phyloP scores from a whole-genome alignment of 1,284 basidiomycete genomes.

The Somion occarium region DNA sequence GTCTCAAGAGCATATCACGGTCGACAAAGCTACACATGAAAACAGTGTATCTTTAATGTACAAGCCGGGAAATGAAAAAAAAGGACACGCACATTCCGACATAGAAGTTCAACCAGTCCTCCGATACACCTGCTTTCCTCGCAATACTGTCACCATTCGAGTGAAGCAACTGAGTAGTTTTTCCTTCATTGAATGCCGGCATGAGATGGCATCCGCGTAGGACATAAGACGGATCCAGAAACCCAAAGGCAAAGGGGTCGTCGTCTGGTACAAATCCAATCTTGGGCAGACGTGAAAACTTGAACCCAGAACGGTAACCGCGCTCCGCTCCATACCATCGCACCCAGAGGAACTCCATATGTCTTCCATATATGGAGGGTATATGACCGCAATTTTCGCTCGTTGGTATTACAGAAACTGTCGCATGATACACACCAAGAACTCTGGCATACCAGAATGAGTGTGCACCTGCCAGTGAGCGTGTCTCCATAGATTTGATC shows the following conservation, averaged over 20 bases:
- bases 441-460: slow-evolving; percentile 33
- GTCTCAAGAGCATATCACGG: slow-evolving; percentile 4
- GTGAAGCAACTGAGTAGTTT: slow-evolving; percentile 13
- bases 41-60: neutral
- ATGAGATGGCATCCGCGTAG: slow-evolving; percentile 30
- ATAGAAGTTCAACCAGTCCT: slow-evolving; percentile 8
- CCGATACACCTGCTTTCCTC: neutral
- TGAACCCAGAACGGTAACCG: slow-evolving; percentile 11
- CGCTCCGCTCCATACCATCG: slow-evolving; percentile 22
- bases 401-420: slow-evolving; percentile 6
- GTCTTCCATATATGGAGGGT: slow-evolving; percentile 8
- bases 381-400: slow-evolving; percentile 12
- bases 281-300: slow-evolving; percentile 14
- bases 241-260: slow-evolving; percentile 16
- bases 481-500: slow-evolving; percentile 2
- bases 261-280: slow-evolving; percentile 20
- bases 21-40: slow-evolving; percentile 4
- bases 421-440: slow-evolving; percentile 29
- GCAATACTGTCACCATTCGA: neutral
- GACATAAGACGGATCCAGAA: slow-evolving; percentile 22
- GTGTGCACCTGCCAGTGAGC: slow-evolving; percentile 7
- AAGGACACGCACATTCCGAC: slow-evolving; percentile 8
- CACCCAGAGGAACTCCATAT: slow-evolving; percentile 27
- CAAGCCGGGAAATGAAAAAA: too few relatives aligned
- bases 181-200: slow-evolving; percentile 25